A percentile compares a stretch with the other conserved stretches of the same genome.
Evolutionary conservation across 1,284 basidiomycete genomes (phyloP).

Genomic region (Irpex lacteus): DNA sequence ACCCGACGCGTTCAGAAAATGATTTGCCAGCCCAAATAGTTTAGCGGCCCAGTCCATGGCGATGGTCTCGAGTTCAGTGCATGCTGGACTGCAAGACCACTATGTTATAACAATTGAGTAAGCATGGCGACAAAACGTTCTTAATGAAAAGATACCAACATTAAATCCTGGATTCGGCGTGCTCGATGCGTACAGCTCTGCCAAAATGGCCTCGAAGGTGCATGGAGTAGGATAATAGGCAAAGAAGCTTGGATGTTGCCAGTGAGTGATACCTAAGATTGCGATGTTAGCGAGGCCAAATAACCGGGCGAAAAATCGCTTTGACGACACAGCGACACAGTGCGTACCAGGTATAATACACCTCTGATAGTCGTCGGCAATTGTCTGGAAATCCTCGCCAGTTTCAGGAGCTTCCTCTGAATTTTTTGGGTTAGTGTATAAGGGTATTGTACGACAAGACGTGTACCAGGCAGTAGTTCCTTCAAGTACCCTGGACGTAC

Average conservation of each 20-base stretch:
- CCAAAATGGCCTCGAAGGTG: conserved; percentile 86
- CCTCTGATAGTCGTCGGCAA: conserved; percentile 81
- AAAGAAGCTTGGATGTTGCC: conserved; percentile 91
- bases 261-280: conserved; percentile 35
- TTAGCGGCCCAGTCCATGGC: conserved; percentile 92
- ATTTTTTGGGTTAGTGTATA: too few relatives aligned
- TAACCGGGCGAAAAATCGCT: too few relatives aligned
- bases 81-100: conserved; percentile 89
- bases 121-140: too few relatives aligned
- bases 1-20: conserved; percentile 65
- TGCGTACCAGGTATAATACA: conserved; percentile 81
- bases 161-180: conserved; percentile 90
- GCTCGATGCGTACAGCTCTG: conserved; percentile 79
- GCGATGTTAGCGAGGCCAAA: too few relatives aligned
- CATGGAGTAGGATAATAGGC: conserved; percentile 80
- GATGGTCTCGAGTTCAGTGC: conserved; percentile 88
- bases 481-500: conserved; percentile 81
- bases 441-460: too few relatives aligned
- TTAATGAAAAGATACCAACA: conserved; percentile 33
- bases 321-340: neutral
- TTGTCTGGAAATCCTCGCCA: conserved; percentile 77
- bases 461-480: conserved; percentile 49
- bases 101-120: conserved; percentile 25
- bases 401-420: conserved; percentile 28
- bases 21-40: conserved; percentile 72